Evolutionary conservation across 179 eudicot genomes (phyloP).

Genomic region (Silene coronaria): DNA sequence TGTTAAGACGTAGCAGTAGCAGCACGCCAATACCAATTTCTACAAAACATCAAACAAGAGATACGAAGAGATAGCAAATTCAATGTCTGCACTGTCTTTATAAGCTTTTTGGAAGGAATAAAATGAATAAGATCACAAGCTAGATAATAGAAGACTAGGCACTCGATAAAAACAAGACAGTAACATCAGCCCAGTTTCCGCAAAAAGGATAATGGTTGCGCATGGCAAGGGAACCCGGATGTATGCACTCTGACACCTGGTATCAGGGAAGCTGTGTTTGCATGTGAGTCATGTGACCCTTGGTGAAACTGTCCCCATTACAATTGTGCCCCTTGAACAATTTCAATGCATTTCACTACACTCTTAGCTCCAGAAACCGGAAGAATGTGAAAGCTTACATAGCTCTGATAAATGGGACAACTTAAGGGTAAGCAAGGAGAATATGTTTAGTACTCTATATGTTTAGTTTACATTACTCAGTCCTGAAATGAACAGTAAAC

Average conservation of each 20-base stretch:
- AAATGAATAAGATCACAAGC: constrained; percentile 3
- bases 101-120: constrained; percentile 2
- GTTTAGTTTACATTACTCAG: neutral
- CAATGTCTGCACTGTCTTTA: neutral
- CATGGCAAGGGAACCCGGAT: neutral
- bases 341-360: neutral
- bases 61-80: neutral
- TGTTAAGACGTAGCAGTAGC: neutral
- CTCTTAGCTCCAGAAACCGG: neutral
- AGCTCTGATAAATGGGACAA: neutral
- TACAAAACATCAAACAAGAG: constrained; percentile 5
- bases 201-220: neutral
- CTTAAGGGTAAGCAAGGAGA: neutral
- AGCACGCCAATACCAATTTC: neutral
- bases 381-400: constrained; percentile 5
- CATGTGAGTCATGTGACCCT: neutral
- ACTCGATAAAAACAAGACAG: neutral
- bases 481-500: neutral
- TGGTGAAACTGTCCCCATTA: neutral
- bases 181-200: neutral
- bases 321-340: neutral
- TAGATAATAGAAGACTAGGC: neutral
- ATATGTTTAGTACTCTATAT: neutral
- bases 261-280: neutral
- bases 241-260: neutral